Conservation (phyloP, 768 basidiomycete species). For the Lyophyllum atratum region DNA sequence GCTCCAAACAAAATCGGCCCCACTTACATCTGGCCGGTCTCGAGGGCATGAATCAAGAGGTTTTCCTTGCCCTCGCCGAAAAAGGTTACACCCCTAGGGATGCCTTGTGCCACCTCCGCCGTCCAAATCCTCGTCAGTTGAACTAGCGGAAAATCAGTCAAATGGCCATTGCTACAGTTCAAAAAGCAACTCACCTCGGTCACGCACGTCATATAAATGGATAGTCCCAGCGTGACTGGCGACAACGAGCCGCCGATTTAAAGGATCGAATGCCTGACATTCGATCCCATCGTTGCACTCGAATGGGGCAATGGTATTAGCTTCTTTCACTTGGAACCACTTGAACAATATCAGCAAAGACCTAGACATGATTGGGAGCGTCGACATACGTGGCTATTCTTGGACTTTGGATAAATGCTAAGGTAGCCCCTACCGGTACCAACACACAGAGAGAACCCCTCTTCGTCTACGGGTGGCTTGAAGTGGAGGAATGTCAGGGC, state of each 20-base stretch:
- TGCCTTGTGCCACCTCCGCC: not conserved
- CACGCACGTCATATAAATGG: too few species aligned
- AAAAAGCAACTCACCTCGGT: too few species aligned
- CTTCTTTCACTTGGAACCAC: slow-evolving; percentile 6
- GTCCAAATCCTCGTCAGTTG: not conserved
- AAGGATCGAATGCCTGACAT: not conserved
- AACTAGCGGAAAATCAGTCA: not conserved
- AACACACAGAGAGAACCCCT: too few species aligned
- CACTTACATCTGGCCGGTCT: not conserved
- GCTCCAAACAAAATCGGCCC: not conserved
- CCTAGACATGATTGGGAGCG: too few species aligned
- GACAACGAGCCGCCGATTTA: not conserved
- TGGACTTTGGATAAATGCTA: too few species aligned
- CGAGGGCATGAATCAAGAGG: not conserved
- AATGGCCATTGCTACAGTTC: too few species aligned
- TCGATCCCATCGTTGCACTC: not conserved
- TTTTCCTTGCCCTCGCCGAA: not conserved
- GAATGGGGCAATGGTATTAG: slow-evolving; percentile 28
- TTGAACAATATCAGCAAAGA: too few species aligned
- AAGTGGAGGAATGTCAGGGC: too few species aligned
- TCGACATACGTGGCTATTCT: too few species aligned
- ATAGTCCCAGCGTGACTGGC: not conserved
- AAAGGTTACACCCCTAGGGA: not conserved
- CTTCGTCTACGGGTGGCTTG: too few species aligned
- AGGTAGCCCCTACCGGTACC: too few species aligned